phyloP scores from a whole-genome alignment of 192 early-diverging fungal species.

The Backusella westeae region DNA sequence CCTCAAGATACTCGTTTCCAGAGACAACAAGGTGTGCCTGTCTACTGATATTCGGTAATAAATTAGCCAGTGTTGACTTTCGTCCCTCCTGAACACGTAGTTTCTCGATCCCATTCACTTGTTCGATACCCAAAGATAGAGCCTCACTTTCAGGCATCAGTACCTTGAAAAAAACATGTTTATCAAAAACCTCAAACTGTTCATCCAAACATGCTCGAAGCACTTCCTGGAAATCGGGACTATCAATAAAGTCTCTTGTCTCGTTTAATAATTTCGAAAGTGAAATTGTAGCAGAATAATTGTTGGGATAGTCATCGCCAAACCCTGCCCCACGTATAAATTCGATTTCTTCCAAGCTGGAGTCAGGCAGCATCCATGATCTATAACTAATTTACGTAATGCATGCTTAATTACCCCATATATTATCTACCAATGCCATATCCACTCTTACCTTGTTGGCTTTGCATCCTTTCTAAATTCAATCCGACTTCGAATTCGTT shows the following conservation, averaged over 20 bases:
- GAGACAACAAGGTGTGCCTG: slow-evolving; percentile 72
- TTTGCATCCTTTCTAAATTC: slow-evolving; percentile 43
- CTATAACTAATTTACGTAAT: slow-evolving; percentile 37
- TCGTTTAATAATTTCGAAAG: slow-evolving; percentile 80
- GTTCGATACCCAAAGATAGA: slow-evolving; percentile 34
- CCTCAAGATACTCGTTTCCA: slow-evolving; percentile 75
- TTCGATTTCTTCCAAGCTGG: slow-evolving; percentile 54
- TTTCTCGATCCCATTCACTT: slow-evolving; percentile 39
- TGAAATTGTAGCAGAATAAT: slow-evolving; percentile 25
- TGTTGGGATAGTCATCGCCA: slow-evolving; percentile 21
- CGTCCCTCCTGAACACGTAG: slow-evolving; percentile 29
- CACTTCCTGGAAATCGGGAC: slow-evolving; percentile 48
- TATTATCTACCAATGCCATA: too few relatives aligned
- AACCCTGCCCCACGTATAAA: slow-evolving; percentile 60
- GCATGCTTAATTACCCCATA: too few relatives aligned
- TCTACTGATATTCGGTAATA: slow-evolving; percentile 65
- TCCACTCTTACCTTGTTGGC: slow-evolving; percentile 23
- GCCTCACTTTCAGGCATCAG: slow-evolving; percentile 21
- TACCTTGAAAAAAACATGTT: slow-evolving; percentile 35
- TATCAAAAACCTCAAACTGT: slow-evolving; percentile 43
- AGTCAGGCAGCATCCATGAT: slow-evolving; percentile 60
- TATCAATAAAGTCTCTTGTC: slow-evolving; percentile 85
- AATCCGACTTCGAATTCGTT: slow-evolving; percentile 50
- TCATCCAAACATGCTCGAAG: slow-evolving; percentile 37
- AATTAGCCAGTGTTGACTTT: slow-evolving; percentile 54